Conservation (phyloP, 192 early-diverging fungal species). For the Pilaira anomala region DNA sequence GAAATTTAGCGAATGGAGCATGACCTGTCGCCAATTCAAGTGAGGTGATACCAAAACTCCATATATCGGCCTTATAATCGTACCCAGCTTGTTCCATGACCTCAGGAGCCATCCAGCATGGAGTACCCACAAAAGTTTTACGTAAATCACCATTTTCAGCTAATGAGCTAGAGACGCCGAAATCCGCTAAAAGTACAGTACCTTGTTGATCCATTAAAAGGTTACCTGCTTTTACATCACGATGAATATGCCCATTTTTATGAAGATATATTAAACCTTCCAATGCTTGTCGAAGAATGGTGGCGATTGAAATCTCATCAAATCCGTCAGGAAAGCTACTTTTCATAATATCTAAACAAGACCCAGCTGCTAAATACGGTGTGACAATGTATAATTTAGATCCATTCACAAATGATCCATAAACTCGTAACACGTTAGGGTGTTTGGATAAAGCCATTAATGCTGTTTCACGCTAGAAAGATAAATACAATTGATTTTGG, state of each 20-base stretch:
- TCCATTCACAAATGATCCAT: constrained; percentile 78
- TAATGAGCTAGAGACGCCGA: constrained; percentile 65
- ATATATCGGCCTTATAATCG: constrained; percentile 87
- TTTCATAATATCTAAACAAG: constrained; percentile 87
- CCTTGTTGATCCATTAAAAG: constrained; percentile 64
- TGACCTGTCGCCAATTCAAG: constrained; percentile 83
- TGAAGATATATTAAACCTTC: constrained; percentile 66
- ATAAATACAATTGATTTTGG: background rate
- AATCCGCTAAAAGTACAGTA: constrained; percentile 61
- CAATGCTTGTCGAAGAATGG: constrained; percentile 73
- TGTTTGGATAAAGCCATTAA: constrained; percentile 86
- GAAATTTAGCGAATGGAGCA: constrained; percentile 84
- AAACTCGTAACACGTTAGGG: constrained; percentile 77
- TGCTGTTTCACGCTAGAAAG: constrained; percentile 69
- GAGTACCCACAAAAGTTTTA: constrained; percentile 73
- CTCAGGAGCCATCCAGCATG: constrained; percentile 70
- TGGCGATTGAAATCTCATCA: constrained; percentile 74
- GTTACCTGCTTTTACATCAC: constrained; percentile 73
- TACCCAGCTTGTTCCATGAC: constrained; percentile 90
- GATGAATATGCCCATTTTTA: constrained; percentile 63
- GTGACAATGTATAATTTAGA: constrained; percentile 83
- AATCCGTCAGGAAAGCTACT: constrained; percentile 73
- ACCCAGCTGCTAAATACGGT: constrained; percentile 75
- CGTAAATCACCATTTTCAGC: constrained; percentile 62
- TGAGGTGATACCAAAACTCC: constrained; percentile 88